phyloP scores from a whole-genome alignment of 768 basidiomycete genomes.

The Lyophyllum atratum region DNA sequence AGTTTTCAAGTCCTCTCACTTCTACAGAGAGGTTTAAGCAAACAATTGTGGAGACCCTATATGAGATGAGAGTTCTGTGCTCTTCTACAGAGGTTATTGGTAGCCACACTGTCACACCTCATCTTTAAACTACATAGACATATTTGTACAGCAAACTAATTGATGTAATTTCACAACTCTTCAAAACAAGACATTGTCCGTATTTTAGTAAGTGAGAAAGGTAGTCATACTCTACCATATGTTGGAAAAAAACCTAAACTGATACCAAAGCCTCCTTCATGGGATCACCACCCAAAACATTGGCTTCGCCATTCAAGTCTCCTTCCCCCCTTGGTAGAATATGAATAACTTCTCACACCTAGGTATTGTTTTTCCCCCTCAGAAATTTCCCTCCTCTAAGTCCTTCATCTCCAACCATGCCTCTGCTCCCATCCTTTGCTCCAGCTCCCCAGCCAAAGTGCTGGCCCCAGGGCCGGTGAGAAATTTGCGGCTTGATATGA shows the following conservation, averaged over 20 bases:
- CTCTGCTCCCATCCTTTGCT: constrained; percentile 34
- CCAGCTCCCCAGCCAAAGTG: constrained; percentile 46
- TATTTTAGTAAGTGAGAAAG: not conserved
- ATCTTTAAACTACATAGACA: constrained; percentile 26
- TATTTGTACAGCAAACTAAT: not conserved
- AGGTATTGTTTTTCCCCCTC: not conserved
- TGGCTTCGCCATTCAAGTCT: not conserved
- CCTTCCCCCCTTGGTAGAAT: constrained; percentile 12
- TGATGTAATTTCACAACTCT: not conserved
- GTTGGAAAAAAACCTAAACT: constrained; percentile 1
- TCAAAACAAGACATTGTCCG: not conserved
- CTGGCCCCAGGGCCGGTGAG: constrained; percentile 52
- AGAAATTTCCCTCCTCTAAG: constrained; percentile 38
- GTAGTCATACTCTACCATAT: constrained; percentile 12
- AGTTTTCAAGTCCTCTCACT: constrained; percentile 66
- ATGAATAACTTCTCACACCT: constrained; percentile 6
- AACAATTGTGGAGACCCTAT: constrained; percentile 60
- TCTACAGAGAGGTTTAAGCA: constrained; percentile 71
- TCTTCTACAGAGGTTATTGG: constrained; percentile 24
- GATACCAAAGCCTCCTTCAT: not conserved
- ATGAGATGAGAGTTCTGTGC: constrained; percentile 69
- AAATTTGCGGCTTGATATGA: constrained; percentile 65
- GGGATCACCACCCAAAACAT: not conserved
- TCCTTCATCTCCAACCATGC: constrained; percentile 42
- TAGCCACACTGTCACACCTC: constrained; percentile 24